phyloP scores from a whole-genome alignment of 176 grass and related monocot species.

The Musa beccarii region DNA sequence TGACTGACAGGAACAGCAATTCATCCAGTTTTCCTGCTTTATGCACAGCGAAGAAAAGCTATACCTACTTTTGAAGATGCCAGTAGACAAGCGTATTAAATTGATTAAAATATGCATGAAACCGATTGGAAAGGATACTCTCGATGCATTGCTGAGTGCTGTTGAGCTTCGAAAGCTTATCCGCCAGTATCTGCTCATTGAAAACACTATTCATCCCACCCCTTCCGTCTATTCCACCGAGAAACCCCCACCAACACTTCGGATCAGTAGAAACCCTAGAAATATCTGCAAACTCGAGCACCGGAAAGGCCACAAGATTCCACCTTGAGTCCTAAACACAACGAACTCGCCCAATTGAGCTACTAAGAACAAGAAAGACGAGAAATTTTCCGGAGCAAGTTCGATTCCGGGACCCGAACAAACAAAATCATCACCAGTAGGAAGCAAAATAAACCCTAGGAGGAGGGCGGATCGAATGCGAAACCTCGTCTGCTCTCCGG shows the following conservation, averaged over 20 bases:
- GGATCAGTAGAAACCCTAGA: constrained; percentile 4
- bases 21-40: too few relatives aligned
- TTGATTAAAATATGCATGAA: constrained; percentile 5
- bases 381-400: background rate
- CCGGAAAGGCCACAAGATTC: background rate
- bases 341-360: background rate
- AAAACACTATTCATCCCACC: constrained; percentile 76
- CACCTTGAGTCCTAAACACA: background rate
- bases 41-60: too few relatives aligned
- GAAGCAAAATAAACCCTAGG: background rate
- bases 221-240: background rate
- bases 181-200: constrained; percentile 77
- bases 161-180: constrained; percentile 95
- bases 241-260: background rate
- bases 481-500: background rate
- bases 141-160: constrained; percentile 99
- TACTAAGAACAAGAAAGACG: background rate
- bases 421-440: background rate
- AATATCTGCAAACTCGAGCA: background rate
- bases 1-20: too few relatives aligned
- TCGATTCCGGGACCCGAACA: background rate
- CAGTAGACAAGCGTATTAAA: background rate
- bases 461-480: background rate
- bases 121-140: constrained; percentile 72
- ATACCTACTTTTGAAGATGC: too few relatives aligned